Evolutionary conservation across 352 stramenopile species (phyloP).

Genomic region (Lagenidium giganteum): DNA sequence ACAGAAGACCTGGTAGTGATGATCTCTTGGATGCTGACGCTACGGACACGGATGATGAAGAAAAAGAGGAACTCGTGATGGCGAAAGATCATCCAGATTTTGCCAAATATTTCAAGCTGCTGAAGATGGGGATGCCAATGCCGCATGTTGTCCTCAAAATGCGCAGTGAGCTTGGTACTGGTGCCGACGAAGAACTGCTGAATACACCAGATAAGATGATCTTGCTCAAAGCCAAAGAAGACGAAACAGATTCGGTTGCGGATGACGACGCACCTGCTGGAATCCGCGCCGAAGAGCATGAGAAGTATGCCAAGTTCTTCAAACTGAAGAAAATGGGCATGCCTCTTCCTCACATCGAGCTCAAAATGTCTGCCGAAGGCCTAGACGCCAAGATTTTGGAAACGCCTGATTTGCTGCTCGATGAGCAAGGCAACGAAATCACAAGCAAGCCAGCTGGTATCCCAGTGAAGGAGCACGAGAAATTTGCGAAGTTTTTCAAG

Average conservation of each 20-base stretch:
- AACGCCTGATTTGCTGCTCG: conserved; percentile 53
- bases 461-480: conserved; percentile 82
- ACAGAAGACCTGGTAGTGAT: conserved; percentile 45
- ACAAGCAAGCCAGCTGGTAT: conserved; percentile 29
- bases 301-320: conserved; percentile 89
- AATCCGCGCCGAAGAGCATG: conserved; percentile 52
- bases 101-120: conserved; percentile 76
- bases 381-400: conserved; percentile 86
- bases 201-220: conserved; percentile 81
- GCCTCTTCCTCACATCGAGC: conserved; percentile 88
- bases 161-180: conserved; percentile 48
- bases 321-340: conserved; percentile 96
- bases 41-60: conserved; percentile 65
- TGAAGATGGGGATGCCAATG: conserved; percentile 76
- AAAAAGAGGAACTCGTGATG: conserved; percentile 22
- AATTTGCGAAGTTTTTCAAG: conserved; percentile 94
- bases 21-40: conserved; percentile 47
- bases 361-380: conserved; percentile 92
- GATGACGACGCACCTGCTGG: too few relatives aligned
- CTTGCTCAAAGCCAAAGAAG: conserved; percentile 74
- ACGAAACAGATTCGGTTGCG: conserved; percentile 27
- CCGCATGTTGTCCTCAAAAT: conserved; percentile 68
- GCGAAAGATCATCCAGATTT: conserved; percentile 65
- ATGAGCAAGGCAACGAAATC: conserved; percentile 58
- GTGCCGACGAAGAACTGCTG: conserved; percentile 53